Conservation (phyloP, 306 rosid genomes). For the Sphenostylis stenocarpa region DNA sequence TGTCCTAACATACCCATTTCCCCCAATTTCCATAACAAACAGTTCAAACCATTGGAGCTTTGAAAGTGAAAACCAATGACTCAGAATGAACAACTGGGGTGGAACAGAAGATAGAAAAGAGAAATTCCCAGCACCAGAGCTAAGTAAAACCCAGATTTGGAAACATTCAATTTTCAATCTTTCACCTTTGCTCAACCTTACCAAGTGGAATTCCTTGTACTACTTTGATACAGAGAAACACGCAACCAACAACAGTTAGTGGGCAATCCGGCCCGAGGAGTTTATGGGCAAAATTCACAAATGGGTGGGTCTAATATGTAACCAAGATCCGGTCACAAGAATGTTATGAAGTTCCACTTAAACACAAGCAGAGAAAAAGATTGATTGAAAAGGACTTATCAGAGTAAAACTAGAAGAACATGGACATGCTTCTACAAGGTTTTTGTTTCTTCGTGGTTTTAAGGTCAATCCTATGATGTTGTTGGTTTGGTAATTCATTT, state of each 20-base stretch:
- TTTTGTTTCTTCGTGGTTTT: slow-evolving; percentile 31
- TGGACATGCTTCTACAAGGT: slow-evolving; percentile 14
- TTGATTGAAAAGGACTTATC: slow-evolving; percentile 27
- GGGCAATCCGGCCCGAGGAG: slow-evolving; percentile 49
- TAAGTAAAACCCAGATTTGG: slow-evolving; percentile 20
- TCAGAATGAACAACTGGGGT: slow-evolving; percentile 29
- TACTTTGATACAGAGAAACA: slow-evolving; percentile 31
- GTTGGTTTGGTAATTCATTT: background rate
- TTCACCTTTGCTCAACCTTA: slow-evolving; percentile 20
- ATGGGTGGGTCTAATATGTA: slow-evolving; percentile 35
- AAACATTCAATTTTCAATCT: slow-evolving; percentile 39
- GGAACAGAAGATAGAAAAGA: slow-evolving; percentile 34
- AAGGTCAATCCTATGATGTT: background rate
- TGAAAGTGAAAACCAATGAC: slow-evolving; percentile 32
- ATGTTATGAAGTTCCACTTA: slow-evolving; percentile 30
- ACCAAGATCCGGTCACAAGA: slow-evolving; percentile 36
- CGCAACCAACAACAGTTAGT: slow-evolving; percentile 54
- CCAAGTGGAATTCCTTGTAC: background rate
- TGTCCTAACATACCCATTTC: slow-evolving; percentile 42
- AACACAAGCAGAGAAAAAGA: slow-evolving; percentile 38
- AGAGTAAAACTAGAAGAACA: slow-evolving; percentile 41
- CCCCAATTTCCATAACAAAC: slow-evolving; percentile 37
- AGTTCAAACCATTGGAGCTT: slow-evolving; percentile 43
- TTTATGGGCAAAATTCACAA: slow-evolving; percentile 36
- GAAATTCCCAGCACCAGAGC: slow-evolving; percentile 9